These are phyloP conservation scores for Ceratobasidium sp. DNA, from an alignment of 1,284 basidiomycete species.

Conservation along the genomic window DNA sequence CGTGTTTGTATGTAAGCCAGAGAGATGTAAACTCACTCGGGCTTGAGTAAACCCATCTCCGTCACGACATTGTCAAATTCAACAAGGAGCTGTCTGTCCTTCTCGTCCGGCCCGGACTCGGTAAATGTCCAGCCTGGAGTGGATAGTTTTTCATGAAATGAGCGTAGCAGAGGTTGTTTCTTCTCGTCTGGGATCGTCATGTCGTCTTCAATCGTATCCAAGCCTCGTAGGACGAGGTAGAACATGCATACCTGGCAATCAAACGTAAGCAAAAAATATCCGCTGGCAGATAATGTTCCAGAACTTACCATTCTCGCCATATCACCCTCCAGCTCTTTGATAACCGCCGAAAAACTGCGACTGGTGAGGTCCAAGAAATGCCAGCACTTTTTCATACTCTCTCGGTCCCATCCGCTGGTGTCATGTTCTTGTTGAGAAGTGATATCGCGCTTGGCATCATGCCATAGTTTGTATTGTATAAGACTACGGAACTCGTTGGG, in stretches of 20 bases:
- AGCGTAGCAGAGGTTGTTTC: slow-evolving; percentile 89
- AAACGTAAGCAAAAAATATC: neutral
- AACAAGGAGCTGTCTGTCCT: slow-evolving; percentile 89
- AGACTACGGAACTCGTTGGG: slow-evolving; percentile 84
- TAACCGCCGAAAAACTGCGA: slow-evolving; percentile 92
- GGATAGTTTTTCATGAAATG: slow-evolving; percentile 86
- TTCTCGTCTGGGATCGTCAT: slow-evolving; percentile 92
- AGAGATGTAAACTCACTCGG: slow-evolving; percentile 65
- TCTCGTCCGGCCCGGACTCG: slow-evolving; percentile 89
- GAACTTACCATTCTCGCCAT: slow-evolving; percentile 87
- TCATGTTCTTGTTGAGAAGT: slow-evolving; percentile 76
- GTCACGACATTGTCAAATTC: slow-evolving; percentile 89
- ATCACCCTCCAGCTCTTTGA: slow-evolving; percentile 97
- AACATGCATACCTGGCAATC: slow-evolving; percentile 88
- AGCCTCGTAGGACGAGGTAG: slow-evolving; percentile 92
- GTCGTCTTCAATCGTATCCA: slow-evolving; percentile 99
- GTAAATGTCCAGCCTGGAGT: slow-evolving; percentile 91
- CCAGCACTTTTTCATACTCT: slow-evolving; percentile 93
- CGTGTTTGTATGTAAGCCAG: neutral
- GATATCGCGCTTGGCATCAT: slow-evolving; percentile 85
- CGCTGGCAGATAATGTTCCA: neutral
- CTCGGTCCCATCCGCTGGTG: slow-evolving; percentile 86
- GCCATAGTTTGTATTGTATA: slow-evolving; percentile 83
- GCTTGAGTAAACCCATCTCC: slow-evolving; percentile 81
- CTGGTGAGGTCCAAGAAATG: slow-evolving; percentile 90